Conservation (phyloP, 2,329 filamentous ascomycete genomes). For the Alternaria ventricosa region DNA sequence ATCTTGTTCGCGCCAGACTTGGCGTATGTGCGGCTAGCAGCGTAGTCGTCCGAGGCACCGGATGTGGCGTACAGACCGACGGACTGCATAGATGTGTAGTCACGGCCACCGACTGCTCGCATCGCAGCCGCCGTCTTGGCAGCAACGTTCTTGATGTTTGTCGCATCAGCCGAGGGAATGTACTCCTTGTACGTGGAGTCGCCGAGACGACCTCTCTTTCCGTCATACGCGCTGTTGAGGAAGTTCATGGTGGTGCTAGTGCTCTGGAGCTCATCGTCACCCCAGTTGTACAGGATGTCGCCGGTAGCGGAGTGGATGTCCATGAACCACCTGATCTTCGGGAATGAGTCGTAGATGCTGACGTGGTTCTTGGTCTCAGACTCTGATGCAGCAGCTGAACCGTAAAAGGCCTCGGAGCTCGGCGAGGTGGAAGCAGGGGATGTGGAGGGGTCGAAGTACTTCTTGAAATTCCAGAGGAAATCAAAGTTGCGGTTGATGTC, state of each 20-base stretch:
- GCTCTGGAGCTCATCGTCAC: constrained; percentile 61
- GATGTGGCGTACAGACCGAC: constrained; percentile 49
- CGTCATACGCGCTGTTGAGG: constrained; percentile 60
- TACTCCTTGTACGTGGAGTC: constrained; percentile 61
- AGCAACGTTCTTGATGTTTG: constrained; percentile 43
- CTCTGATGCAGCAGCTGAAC: constrained; percentile 61
- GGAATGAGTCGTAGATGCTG: constrained; percentile 59
- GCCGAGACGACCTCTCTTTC: constrained; percentile 57
- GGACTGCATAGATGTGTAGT: constrained; percentile 40
- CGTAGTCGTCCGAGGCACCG: constrained; percentile 50
- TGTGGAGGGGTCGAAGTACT: constrained; percentile 53
- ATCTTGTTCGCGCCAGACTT: constrained; percentile 47
- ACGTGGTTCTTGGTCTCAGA: constrained; percentile 63
- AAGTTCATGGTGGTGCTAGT: constrained; percentile 59
- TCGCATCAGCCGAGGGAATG: constrained; percentile 45
- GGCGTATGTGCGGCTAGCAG: constrained; percentile 47
- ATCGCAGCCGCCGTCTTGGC: constrained; percentile 43
- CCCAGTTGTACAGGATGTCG: constrained; percentile 64
- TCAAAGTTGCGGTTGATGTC: constrained; percentile 55
- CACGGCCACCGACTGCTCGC: constrained; percentile 47
- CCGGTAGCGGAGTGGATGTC: constrained; percentile 64
- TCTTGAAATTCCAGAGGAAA: constrained; percentile 62
- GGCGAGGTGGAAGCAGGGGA: constrained; percentile 54
- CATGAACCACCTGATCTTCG: constrained; percentile 62
- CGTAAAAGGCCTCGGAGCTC: constrained; percentile 58